Percentiles rank a stretch among this genome's conserved stretches.
Evolutionary conservation across 2,329 filamentous ascomycete species (phyloP).

Genomic region (Hymenoscyphus salicellus): DNA sequence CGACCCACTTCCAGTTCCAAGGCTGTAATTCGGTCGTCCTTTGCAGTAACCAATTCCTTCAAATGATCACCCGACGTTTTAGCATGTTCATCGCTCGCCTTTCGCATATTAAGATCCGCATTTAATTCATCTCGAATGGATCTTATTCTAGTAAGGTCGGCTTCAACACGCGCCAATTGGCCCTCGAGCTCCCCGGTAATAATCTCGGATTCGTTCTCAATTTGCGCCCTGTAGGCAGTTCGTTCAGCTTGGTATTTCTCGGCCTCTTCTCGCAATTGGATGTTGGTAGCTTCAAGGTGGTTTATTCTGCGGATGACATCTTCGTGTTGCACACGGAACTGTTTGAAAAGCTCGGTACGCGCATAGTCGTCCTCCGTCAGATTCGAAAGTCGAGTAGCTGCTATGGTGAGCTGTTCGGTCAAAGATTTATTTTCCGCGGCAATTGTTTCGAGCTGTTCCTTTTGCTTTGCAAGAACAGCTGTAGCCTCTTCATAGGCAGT

Average conservation of each 20-base stretch:
- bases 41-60: conserved; percentile 74
- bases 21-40: conserved; percentile 75
- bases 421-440: conserved; percentile 72
- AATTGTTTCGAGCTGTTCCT: conserved; percentile 79
- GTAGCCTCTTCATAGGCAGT: conserved; percentile 73
- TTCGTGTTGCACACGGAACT: conserved; percentile 84
- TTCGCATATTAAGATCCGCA: conserved; percentile 76
- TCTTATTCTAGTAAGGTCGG: conserved; percentile 81
- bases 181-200: conserved; percentile 75
- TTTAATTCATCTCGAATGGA: conserved; percentile 80
- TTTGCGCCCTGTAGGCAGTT: conserved; percentile 72
- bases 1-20: conserved; percentile 81
- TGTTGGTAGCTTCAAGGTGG: conserved; percentile 83
- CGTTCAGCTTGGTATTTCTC: conserved; percentile 83
- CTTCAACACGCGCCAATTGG: conserved; percentile 75
- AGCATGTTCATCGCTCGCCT: conserved; percentile 75
- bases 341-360: conserved; percentile 89
- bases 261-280: conserved; percentile 77
- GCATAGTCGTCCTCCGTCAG: conserved; percentile 91
- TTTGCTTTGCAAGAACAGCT: conserved; percentile 76
- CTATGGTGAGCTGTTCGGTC: conserved; percentile 73
- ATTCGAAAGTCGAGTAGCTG: conserved; percentile 65
- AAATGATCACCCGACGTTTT: conserved; percentile 67
- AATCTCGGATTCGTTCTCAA: conserved; percentile 76
- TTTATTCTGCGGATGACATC: conserved; percentile 91